Evolutionary conservation across 352 stramenopile genomes (phyloP), one percentile per base, ranked within the genome.

Genomic region (Globisporangium radiosum): DNA sequence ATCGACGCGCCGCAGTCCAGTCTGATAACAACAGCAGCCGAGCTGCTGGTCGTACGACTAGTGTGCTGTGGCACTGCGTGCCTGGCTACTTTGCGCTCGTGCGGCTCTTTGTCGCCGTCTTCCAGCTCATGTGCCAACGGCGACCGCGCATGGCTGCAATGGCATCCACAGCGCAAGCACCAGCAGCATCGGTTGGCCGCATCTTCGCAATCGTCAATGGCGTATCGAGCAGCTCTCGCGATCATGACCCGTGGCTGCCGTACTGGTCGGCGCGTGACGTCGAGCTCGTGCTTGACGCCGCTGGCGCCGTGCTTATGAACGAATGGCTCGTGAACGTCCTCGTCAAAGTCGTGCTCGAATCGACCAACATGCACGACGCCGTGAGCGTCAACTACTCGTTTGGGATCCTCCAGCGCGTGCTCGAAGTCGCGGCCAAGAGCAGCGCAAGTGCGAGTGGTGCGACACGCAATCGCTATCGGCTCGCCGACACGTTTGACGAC

Each of bases 311-410:
- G n/a, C 62, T 90, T 15, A 82, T 81, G 57, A 91, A 94, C 63
- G 64, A 85, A 19, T 66, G 57, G 4, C 65, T 94, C 14, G 64
- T 88, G 37, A 87, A 92, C 61, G 75, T 88, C 25, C 72, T 94
- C 6, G 81, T 94, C 50, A 78, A 92, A 58, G 75, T 90, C 36
- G 80, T 92, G 33, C 59, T 94, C 33, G 82, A 94, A 67, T 72
- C 81, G 50, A 94, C 82, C 19, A 94, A 94, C 51, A 88, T 94
- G 48, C 69, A 87, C 40, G 85, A 94, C 56, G 80, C 81, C 10
- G 67, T 74, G 17, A 94, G 78, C 49, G 85, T 91, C 33, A 91
- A 94, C 59, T 94, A 94, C 66, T 87, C 80, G 44, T 83, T 94
- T 55, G 78, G 79, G 9, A 81, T 90, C 13, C 69, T 94, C 15